A percentile compares a stretch with the other conserved stretches of the same genome.
These are phyloP conservation scores for Phalaenopsis aphrodite DNA, from an alignment of 106 monocot species.

Conservation along the genomic window DNA sequence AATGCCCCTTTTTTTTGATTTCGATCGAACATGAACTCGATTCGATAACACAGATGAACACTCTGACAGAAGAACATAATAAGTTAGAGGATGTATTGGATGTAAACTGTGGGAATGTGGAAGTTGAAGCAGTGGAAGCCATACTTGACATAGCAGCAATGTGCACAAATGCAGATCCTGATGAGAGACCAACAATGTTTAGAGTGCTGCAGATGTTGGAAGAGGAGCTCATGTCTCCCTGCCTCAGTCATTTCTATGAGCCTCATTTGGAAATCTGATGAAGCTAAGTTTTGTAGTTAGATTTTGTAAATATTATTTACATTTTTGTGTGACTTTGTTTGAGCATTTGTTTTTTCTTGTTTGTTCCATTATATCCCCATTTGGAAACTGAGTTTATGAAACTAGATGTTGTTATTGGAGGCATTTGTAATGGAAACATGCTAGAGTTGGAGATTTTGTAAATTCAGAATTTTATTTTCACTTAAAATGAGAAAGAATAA, in stretches of 20 bases:
- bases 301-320: conserved; percentile 12
- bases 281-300: background rate
- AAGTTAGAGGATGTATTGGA: conserved; percentile 75
- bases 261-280: conserved; percentile 50
- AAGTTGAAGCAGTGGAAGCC: conserved; percentile 62
- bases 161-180: conserved; percentile 75
- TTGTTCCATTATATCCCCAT: background rate
- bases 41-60: conserved; percentile 55
- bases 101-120: conserved; percentile 52
- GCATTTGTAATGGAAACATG: too few species aligned
- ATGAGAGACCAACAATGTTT: conserved; percentile 65
- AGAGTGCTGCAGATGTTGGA: conserved; percentile 79
- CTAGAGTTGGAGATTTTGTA: too few species aligned
- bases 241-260: conserved; percentile 53
- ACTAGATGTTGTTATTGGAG: too few species aligned
- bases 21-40: background rate
- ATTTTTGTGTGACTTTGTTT: background rate
- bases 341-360: background rate
- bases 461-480: too few species aligned
- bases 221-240: conserved; percentile 78
- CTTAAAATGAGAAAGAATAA: too few species aligned
- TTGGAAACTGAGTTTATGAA: background rate
- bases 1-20: background rate
- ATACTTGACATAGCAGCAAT: conserved; percentile 79
- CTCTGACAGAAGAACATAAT: conserved; percentile 30